A percentile compares a stretch with the other conserved stretches of the same genome.
Conservation (phyloP, 495 filamentous ascomycete genomes). For the Talaromyces nanjingensis region DNA sequence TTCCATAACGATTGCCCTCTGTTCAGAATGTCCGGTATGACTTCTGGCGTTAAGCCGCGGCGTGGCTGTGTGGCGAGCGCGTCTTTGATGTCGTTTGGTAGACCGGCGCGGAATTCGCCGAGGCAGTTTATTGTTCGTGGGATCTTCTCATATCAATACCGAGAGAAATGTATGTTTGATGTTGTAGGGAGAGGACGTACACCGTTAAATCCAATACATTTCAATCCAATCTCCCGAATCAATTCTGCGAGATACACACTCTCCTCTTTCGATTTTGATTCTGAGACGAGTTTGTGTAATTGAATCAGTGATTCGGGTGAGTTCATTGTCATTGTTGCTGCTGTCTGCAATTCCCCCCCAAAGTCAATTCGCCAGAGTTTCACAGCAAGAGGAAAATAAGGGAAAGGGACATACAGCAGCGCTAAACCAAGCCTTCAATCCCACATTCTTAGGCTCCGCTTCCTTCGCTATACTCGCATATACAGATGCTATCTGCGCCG, state of each 20-base stretch:
- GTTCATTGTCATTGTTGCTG: conserved; percentile 70
- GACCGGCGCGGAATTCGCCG: conserved; percentile 51
- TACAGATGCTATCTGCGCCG: conserved; percentile 49
- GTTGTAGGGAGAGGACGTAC: background rate
- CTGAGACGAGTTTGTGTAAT: conserved; percentile 47
- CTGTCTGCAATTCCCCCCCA: conserved; percentile 38
- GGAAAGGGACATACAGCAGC: conserved; percentile 44
- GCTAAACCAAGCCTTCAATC: conserved; percentile 56
- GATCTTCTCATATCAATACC: conserved; percentile 29
- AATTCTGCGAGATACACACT: conserved; percentile 57
- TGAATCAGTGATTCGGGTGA: conserved; percentile 56
- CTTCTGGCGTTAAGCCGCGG: conserved; percentile 37
- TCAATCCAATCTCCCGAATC: conserved; percentile 73
- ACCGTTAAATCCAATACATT: conserved; percentile 80
- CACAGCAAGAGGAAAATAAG: no score
- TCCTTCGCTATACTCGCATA: conserved; percentile 53
- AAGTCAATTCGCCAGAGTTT: no score
- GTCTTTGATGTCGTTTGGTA: conserved; percentile 40
- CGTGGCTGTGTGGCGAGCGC: conserved; percentile 42
- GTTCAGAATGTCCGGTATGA: conserved; percentile 41
- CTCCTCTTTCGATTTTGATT: conserved; percentile 22
- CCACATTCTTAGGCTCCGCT: conserved; percentile 46
- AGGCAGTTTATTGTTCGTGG: conserved; percentile 75
- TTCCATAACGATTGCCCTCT: conserved; percentile 62
- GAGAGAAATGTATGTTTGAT: background rate